Percentiles rank a stretch among this genome's conserved stretches.
Evolutionary conservation across 139 green algal genomes (phyloP).

Genomic region (Picochlorum sp.): DNA sequence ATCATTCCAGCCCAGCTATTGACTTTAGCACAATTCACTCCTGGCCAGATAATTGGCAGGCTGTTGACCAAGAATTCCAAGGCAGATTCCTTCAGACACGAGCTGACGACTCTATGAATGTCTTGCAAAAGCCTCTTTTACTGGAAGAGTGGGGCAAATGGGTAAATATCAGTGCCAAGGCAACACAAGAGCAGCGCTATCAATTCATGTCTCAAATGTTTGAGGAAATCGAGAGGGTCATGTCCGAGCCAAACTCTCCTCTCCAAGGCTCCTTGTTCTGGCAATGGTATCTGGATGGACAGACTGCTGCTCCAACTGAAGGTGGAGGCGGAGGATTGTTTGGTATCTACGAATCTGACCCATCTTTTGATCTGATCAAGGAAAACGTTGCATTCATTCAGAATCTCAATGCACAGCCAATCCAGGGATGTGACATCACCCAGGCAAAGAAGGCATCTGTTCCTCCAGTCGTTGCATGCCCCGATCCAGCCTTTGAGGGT

Average conservation of each 20-base stretch:
- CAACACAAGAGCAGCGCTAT: constrained; percentile 19
- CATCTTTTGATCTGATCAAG: constrained; percentile 23
- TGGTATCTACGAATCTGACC: constrained; percentile 33
- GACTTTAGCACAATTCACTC: constrained; percentile 47
- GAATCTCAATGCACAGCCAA: constrained; percentile 5
- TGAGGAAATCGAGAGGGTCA: constrained; percentile 9
- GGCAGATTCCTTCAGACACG: constrained; percentile 35
- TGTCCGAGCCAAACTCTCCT: constrained; percentile 4
- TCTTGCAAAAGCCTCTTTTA: constrained; percentile 44
- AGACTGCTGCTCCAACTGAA: constrained; percentile 31
- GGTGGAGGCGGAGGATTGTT: constrained; percentile 39
- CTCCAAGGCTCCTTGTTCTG: constrained; percentile 45
- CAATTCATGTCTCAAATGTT: constrained; percentile 14
- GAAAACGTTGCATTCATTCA: constrained; percentile 21
- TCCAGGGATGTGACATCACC: background rate
- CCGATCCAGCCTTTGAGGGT: constrained; percentile 40
- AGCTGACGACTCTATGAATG: constrained; percentile 9
- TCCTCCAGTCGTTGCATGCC: constrained; percentile 16
- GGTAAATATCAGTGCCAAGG: constrained; percentile 8
- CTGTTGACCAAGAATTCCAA: constrained; percentile 18
- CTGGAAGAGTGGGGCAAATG: constrained; percentile 68
- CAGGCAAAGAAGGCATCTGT: background rate
- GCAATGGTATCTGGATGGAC: constrained; percentile 42
- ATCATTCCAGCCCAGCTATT: constrained; percentile 31
- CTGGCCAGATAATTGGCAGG: constrained; percentile 56